These are phyloP conservation scores for Rehmannia glutinosa DNA, from an alignment of 257 asterid species.

Conservation along the genomic window DNA sequence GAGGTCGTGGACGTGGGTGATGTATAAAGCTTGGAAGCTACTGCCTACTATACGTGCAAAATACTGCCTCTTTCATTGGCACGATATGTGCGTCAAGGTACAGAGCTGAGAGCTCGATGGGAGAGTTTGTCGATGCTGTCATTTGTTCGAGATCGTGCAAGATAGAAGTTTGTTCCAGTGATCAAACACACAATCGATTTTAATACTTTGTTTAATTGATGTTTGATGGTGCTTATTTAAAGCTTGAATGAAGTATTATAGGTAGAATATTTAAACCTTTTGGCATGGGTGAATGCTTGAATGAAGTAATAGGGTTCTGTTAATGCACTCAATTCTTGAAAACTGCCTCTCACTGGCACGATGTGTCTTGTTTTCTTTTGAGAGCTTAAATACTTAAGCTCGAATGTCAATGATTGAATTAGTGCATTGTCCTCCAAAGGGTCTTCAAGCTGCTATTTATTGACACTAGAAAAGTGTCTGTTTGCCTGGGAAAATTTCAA, in stretches of 20 bases:
- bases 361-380: too few relatives aligned
- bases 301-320: too few relatives aligned
- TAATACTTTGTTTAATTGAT: neutral
- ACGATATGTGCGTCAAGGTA: neutral
- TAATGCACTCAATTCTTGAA: too few relatives aligned
- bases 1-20: conserved; percentile 46
- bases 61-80: conserved; percentile 21
- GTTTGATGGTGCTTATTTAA: neutral
- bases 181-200: neutral
- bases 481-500: too few relatives aligned
- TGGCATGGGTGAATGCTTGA: neutral
- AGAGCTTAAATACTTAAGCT: too few relatives aligned
- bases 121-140: neutral
- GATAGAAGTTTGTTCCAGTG: neutral
- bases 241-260: neutral
- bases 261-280: too few relatives aligned
- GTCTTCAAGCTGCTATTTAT: too few relatives aligned
- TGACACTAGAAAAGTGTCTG: too few relatives aligned
- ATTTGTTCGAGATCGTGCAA: neutral
- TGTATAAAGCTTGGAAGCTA: neutral
- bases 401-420: too few relatives aligned
- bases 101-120: neutral
- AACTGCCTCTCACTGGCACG: too few relatives aligned
- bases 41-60: neutral
- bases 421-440: too few relatives aligned